Evolutionary conservation across 2,329 filamentous ascomycete genomes (phyloP), one percentile per base, ranked within the genome.

Genomic region (Nemania bipapillata): DNA sequence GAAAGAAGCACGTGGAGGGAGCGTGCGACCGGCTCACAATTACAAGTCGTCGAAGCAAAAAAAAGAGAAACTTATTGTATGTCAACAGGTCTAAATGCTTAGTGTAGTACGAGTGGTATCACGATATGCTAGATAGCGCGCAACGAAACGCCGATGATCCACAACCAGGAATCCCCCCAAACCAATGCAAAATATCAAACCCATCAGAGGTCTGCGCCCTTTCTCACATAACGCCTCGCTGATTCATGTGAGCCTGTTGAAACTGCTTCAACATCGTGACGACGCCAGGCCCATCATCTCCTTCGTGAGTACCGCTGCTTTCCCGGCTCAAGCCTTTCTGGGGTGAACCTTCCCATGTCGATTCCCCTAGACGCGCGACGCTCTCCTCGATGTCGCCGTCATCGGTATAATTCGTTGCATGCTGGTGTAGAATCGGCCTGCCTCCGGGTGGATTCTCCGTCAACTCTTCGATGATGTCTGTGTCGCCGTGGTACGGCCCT

Each of bases 231-330:
- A 83, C 79, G 28, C 83, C 80, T 63, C 84, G 79, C 40, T 85
- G 82, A 52, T 84, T 83, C 73, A 86, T 81, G 70, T 88, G 86
- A 24, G 85, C 84, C 76, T 88, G 85, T 73, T 86, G 86, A 66
- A 89, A 83, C 74, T 89, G 86, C 70, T 87, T 86, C 66, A 89
- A 85, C 73, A 89, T 81, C 4, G 85, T 85, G 52, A 89, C 79
- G 1, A 89, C 86, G 1, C 87, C 87, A 1, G 84, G 82, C 15
- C 87, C 86, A 2, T 83, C 79, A 47, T 85, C 84, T 11, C 82
- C 84, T 6, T 81, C 80, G 20, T 81, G 81, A 5, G 79, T 73
- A 3, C 65, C 81, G 73, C 86, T 89, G 70, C 83, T 85, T 70
- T 88, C 86, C 30, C 85, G 81, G 50, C 84, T 86, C 20, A 87